A percentile compares a stretch with the other conserved stretches of the same genome.
These are phyloP conservation scores for Celoporthe dispersa DNA, from an alignment of 2,329 filamentous ascomycete genomes.

Conservation along the genomic window DNA sequence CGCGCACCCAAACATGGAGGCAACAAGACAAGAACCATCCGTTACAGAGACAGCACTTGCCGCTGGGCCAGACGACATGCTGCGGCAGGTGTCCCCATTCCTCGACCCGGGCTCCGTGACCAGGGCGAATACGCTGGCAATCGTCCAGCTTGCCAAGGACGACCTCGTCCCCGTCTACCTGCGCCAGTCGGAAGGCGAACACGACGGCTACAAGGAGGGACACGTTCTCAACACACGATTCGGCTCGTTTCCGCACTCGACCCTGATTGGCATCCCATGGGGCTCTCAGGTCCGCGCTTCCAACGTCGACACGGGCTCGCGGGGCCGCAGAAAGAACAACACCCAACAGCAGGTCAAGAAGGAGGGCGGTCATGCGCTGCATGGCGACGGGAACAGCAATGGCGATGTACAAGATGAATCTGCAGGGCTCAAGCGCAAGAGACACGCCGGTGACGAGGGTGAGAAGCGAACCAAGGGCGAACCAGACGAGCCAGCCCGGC, in stretches of 20 bases:
- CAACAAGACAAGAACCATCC: neutral
- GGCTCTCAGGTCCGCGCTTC: conserved; percentile 91
- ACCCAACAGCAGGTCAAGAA: conserved; percentile 54
- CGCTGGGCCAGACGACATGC: conserved; percentile 37
- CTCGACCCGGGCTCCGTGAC: conserved; percentile 70
- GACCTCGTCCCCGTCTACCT: conserved; percentile 78
- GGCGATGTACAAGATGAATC: conserved; percentile 39
- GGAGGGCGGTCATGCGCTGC: conserved; percentile 40
- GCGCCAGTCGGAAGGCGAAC: conserved; percentile 61
- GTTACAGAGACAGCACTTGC: conserved; percentile 25
- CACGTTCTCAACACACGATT: conserved; percentile 90
- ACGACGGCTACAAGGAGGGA: conserved; percentile 76
- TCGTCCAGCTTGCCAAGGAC: conserved; percentile 88
- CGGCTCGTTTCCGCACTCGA: conserved; percentile 84
- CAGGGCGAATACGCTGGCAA: conserved; percentile 69
- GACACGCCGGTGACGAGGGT: conserved; percentile 40
- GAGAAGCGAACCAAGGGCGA: conserved; percentile 33
- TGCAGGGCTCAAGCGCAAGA: conserved; percentile 32
- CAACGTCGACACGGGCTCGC: conserved; percentile 87
- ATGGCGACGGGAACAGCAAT: neutral
- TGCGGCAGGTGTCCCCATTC: conserved; percentile 69
- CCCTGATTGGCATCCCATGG: conserved; percentile 80
- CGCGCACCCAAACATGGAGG: neutral
- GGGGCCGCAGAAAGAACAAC: conserved; percentile 63
- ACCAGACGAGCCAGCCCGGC: conserved; percentile 26